These are phyloP conservation scores for Casuarina glauca DNA, from an alignment of 306 rosid species.

Conservation along the genomic window DNA sequence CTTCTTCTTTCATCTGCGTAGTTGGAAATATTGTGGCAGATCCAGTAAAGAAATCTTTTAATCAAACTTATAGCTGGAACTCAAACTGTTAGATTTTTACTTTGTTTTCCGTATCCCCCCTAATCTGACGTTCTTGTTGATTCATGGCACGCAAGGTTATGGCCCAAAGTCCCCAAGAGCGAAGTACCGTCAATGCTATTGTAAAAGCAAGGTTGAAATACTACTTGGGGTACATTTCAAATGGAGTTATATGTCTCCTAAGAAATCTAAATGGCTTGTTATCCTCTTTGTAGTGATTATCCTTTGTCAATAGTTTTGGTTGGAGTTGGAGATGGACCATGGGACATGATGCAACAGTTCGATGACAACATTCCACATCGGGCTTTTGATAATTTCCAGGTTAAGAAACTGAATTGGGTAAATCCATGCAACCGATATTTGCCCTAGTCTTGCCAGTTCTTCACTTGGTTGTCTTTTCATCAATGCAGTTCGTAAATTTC, in stretches of 20 bases:
- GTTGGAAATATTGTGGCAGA: neutral
- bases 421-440: neutral
- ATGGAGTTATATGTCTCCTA: neutral
- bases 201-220: constrained; percentile 29
- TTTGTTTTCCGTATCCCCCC: neutral
- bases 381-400: constrained; percentile 38
- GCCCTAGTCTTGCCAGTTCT: neutral
- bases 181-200: constrained; percentile 27
- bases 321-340: constrained; percentile 48
- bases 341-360: constrained; percentile 31
- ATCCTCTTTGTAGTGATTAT: constrained; percentile 26
- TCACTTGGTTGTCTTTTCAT: neutral
- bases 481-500: constrained; percentile 38
- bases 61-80: neutral
- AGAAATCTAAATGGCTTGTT: neutral
- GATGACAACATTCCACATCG: constrained; percentile 31
- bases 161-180: constrained; percentile 30
- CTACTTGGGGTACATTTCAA: neutral
- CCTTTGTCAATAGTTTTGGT: constrained; percentile 37
- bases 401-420: neutral
- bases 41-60: neutral
- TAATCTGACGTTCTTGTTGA: neutral
- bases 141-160: constrained; percentile 8
- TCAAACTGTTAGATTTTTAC: neutral
- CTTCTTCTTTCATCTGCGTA: neutral